Percentiles rank a stretch among this genome's conserved stretches.
These are phyloP conservation scores for Psilocybe subaeruginosa DNA, from an alignment of 768 basidiomycete genomes.

Conservation along the genomic window DNA sequence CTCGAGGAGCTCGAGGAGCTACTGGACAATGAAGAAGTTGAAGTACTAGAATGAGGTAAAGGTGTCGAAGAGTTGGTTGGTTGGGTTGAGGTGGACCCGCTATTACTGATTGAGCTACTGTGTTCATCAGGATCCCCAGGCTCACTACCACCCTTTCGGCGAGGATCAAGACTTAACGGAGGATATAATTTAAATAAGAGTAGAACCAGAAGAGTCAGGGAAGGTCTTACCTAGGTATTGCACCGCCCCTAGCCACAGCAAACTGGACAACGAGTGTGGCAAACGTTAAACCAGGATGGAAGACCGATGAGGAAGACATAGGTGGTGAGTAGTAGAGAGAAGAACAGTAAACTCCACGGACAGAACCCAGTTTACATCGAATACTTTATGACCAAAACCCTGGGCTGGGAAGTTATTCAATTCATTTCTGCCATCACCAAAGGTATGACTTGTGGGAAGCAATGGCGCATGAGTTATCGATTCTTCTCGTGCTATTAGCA, in stretches of 20 bases:
- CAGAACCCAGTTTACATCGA: not conserved
- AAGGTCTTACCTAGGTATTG: slow-evolving; percentile 6
- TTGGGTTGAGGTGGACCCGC: not conserved
- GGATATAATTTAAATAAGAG: not conserved
- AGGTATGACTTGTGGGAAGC: slow-evolving; percentile 7
- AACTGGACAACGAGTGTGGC: slow-evolving; percentile 22
- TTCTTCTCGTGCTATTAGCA: not conserved
- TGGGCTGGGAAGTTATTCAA: slow-evolving; percentile 5
- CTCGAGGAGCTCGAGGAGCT: not conserved
- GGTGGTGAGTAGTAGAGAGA: slow-evolving; percentile 1
- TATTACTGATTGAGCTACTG: not conserved
- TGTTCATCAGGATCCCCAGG: not conserved
- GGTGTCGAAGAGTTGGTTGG: not conserved
- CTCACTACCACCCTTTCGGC: not conserved
- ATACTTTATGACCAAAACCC: slow-evolving; percentile 7
- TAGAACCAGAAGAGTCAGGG: not conserved
- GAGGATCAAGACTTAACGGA: not conserved
- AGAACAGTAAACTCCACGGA: slow-evolving; percentile 7
- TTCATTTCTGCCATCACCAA: slow-evolving; percentile 7
- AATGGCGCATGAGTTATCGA: not conserved
- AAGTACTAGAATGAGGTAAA: not conserved
- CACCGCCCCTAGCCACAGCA: slow-evolving; percentile 9
- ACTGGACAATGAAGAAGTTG: not conserved
- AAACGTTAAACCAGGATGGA: slow-evolving; percentile 19
- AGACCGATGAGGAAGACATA: slow-evolving; percentile 11